Evolutionary conservation across 2,329 filamentous ascomycete species (phyloP).

Genomic region (Paracoccidioides lutzii): DNA sequence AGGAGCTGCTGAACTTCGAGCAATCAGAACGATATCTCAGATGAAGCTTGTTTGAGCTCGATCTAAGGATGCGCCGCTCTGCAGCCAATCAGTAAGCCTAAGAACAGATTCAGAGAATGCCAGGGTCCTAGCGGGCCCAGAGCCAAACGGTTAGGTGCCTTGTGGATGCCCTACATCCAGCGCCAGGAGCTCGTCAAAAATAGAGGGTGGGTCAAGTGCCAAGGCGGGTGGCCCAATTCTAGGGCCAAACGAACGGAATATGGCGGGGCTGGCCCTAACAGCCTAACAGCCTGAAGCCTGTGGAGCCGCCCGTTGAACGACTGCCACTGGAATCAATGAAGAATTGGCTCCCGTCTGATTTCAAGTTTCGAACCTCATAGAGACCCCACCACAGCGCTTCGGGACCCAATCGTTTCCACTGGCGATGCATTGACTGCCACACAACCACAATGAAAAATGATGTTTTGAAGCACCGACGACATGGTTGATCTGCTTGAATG

Average conservation of each 20-base stretch:
- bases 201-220: not conserved
- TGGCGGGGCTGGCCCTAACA: no score
- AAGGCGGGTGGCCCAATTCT: not conserved
- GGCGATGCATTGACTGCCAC: not conserved
- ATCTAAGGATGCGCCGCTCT: slow-evolving; percentile 5
- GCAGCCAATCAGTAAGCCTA: slow-evolving; percentile 5
- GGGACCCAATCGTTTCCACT: not conserved
- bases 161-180: no score
- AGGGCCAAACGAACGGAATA: no score
- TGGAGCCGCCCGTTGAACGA: no score
- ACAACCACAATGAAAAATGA: not conserved
- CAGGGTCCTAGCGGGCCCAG: not conserved
- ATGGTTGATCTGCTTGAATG: not conserved
- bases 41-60: slow-evolving; percentile 6
- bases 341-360: not conserved
- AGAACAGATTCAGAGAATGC: not conserved
- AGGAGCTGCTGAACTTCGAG: not conserved
- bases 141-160: not conserved
- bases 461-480: not conserved
- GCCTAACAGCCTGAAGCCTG: no score
- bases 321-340: not conserved
- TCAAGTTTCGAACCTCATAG: not conserved
- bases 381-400: not conserved
- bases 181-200: not conserved
- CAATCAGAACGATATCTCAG: not conserved